A percentile compares a stretch with the other conserved stretches of the same genome.
Evolutionary conservation across 139 green algal species (phyloP).

Genomic region (Micractinium conductrix): DNA sequence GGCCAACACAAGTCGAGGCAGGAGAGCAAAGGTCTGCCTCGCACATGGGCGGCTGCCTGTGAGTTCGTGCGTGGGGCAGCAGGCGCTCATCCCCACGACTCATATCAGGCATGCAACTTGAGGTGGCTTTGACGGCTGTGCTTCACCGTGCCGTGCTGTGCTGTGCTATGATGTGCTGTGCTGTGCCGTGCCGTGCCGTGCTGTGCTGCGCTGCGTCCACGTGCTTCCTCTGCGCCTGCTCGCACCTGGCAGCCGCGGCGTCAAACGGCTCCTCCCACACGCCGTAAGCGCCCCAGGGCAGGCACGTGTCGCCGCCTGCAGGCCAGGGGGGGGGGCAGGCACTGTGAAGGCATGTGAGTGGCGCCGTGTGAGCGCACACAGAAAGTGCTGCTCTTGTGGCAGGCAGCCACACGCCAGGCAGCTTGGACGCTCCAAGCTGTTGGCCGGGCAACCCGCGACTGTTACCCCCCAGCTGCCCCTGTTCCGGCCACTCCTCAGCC

Average conservation of each 20-base stretch:
- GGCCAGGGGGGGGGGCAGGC: neutral
- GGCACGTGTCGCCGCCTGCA: constrained; percentile 36
- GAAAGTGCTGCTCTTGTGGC: no score
- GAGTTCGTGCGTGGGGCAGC: neutral
- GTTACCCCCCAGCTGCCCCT: neutral
- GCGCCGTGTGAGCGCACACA: no score
- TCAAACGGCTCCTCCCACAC: constrained; percentile 53
- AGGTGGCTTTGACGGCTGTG: no score
- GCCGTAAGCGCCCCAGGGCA: constrained; percentile 45
- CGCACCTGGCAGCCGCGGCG: constrained; percentile 6
- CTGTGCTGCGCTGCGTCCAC: no score
- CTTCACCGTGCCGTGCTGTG: neutral
- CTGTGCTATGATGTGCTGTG: no score
- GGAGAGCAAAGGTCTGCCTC: neutral
- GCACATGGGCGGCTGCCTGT: no score
- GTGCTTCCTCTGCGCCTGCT: no score
- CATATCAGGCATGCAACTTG: neutral
- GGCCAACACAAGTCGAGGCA: no score
- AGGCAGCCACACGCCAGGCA: no score
- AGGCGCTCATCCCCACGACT: neutral
- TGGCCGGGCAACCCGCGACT: no score
- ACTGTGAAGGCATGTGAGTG: no score
- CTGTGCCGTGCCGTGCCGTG: no score
- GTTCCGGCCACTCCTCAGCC: neutral
- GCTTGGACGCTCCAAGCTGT: neutral